These are phyloP conservation scores for Holtermannia corniformis DNA, from an alignment of 768 basidiomycete species.

Conservation along the genomic window DNA sequence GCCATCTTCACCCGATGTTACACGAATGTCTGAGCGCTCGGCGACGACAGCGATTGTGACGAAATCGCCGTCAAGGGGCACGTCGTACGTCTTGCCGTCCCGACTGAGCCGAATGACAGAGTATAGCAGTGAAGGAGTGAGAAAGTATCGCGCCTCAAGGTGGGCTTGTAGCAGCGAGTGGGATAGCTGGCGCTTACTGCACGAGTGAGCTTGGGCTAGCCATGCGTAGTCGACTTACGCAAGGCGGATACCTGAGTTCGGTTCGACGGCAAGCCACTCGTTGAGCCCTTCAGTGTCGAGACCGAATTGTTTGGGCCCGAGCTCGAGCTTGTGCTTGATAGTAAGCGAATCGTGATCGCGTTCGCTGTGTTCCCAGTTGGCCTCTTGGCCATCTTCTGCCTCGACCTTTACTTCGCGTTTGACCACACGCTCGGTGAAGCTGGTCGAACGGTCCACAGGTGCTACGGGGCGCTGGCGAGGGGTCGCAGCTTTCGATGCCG, in stretches of 20 bases:
- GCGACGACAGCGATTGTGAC: slow-evolving; percentile 92
- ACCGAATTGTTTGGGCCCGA: slow-evolving; percentile 66
- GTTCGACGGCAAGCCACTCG: slow-evolving; percentile 67
- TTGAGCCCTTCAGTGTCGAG: slow-evolving; percentile 63
- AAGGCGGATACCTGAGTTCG: slow-evolving; percentile 79
- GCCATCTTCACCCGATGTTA: slow-evolving; percentile 43
- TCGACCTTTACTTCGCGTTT: slow-evolving; percentile 1
- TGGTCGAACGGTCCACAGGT: neutral
- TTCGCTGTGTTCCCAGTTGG: neutral
- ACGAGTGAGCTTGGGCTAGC: neutral
- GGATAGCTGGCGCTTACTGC: slow-evolving; percentile 60
- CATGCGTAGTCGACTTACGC: slow-evolving; percentile 48
- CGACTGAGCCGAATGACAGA: slow-evolving; percentile 67
- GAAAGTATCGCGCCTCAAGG: slow-evolving; percentile 70
- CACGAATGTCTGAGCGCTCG: slow-evolving; percentile 69
- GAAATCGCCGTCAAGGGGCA: slow-evolving; percentile 89
- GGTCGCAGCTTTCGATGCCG: neutral
- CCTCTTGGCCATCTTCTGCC: slow-evolving; percentile 5
- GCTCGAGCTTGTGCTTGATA: slow-evolving; percentile 63
- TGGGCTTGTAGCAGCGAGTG: slow-evolving; percentile 73
- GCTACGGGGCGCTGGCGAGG: neutral
- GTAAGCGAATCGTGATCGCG: slow-evolving; percentile 38
- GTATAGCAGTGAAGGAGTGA: slow-evolving; percentile 82
- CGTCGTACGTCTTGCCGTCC: slow-evolving; percentile 74
- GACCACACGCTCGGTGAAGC: slow-evolving; percentile 1